Evolutionary conservation across 228 moss, liverwort and hornwort genomes (phyloP).

Genomic region (Sphagnum fallax): DNA sequence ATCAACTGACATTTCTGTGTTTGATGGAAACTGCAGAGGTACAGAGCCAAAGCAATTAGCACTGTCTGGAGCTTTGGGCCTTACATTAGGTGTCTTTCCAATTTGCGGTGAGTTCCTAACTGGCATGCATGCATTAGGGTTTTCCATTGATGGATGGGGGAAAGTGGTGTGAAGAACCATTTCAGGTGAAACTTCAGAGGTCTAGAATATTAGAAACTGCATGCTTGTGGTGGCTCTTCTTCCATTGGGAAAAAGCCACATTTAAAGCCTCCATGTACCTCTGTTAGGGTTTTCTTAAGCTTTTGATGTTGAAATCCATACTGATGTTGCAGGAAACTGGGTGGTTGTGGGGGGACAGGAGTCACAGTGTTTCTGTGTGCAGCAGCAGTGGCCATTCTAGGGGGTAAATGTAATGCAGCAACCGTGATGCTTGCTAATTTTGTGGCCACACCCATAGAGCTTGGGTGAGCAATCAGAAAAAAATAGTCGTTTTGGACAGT

Average conservation of each 20-base stretch:
- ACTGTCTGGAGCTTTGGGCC: slow-evolving; percentile 66
- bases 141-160: background rate
- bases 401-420: slow-evolving; percentile 60
- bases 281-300: too few relatives aligned
- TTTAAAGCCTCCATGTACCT: too few relatives aligned
- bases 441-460: slow-evolving; percentile 76
- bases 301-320: too few relatives aligned
- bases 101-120: slow-evolving; percentile 37
- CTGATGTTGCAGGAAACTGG: too few relatives aligned
- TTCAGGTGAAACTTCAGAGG: too few relatives aligned
- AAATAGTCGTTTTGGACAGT: background rate
- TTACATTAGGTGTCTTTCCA: slow-evolving; percentile 82
- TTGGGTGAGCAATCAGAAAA: slow-evolving; percentile 4
- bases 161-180: background rate
- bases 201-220: too few relatives aligned
- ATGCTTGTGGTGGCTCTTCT: too few relatives aligned
- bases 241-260: too few relatives aligned
- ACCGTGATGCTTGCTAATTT: slow-evolving; percentile 72
- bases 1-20: slow-evolving; percentile 3
- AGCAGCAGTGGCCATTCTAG: slow-evolving; percentile 51
- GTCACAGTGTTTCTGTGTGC: slow-evolving; percentile 78
- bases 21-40: slow-evolving; percentile 26
- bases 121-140: background rate
- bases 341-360: background rate
- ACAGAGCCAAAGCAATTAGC: slow-evolving; percentile 75